A percentile compares a stretch with the other conserved stretches of the same genome.
Evolutionary conservation across 129 eudicot species (phyloP).

Genomic region (Saussurea involucrata): DNA sequence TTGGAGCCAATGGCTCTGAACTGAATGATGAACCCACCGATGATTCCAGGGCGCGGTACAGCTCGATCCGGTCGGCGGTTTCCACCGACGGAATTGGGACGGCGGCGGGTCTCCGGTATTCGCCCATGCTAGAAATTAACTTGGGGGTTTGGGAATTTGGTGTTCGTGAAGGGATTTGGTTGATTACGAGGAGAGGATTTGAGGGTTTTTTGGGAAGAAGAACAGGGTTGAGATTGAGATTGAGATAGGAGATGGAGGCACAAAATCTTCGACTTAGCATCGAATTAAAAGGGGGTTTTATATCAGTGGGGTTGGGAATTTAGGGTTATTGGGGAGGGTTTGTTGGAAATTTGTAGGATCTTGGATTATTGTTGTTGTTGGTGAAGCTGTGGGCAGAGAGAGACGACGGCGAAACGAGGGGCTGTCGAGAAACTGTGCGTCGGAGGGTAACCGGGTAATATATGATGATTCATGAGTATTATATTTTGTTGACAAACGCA

Average conservation of each 20-base stretch:
- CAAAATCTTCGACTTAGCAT: conserved; percentile 10
- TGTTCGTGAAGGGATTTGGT: conserved; percentile 17
- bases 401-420: background rate
- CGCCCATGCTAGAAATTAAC: conserved; percentile 38
- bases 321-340: background rate
- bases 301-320: background rate
- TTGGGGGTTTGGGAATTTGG: conserved; percentile 20
- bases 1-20: conserved; percentile 51
- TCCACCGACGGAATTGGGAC: conserved; percentile 60
- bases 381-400: background rate
- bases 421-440: background rate
- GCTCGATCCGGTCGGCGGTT: conserved; percentile 47
- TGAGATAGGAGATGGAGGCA: conserved; percentile 7
- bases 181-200: conserved; percentile 29
- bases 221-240: background rate
- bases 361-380: background rate
- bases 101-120: conserved; percentile 32
- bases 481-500: background rate
- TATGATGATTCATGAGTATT: background rate
- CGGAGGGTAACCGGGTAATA: background rate
- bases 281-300: background rate
- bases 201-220: background rate
- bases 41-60: conserved; percentile 74
- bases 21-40: conserved; percentile 66
- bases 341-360: background rate